Base-by-base conservation (phyloP, 1,139 yeast genomes). In the Scheffersomyces stambukii region DNA sequence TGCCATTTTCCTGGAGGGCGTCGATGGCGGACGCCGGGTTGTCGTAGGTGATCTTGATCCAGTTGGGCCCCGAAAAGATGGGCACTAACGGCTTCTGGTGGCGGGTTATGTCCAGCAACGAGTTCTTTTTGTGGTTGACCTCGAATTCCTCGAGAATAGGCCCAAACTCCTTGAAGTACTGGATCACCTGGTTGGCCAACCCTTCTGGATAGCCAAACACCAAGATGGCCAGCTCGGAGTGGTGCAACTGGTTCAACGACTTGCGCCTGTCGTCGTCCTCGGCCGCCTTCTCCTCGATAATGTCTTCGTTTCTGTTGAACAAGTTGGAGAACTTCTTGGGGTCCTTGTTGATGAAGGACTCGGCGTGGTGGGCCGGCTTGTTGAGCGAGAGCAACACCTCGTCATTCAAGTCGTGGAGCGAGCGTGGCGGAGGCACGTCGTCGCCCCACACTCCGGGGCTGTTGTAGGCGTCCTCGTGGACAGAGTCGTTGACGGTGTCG, bases 161-260 rank as follows among this genome's bases (percentile, higher is more conserved):
- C 13, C 98, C 98, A 52, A 81, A 86, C 42, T 81, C 81, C 24
- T 80, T 69, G 48, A 89, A 91, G 53, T 81, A 85, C 29, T 75
- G 73, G 25, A 91, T 70, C 2, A 91, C 76, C 23, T 73, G 70
- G 25, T 71, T 68, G 4, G 93, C 76, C 40, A 80, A 64, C 3
- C 76, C 66, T 45, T 89, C 91, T 1, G 95, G 88, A 52, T 85
- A 89, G 1, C 97, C 97, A 57, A 85, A 88, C 8, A 89, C 86
- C 23, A 88, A 60, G 2, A 91, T 83, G 0, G 95, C 85, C 26
- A 77, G 64, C 36, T 77, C 84, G 18, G 57, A 54, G 29, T 52
- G 43, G 25, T 42, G 40, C 33, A 54, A 40, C 8, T 61, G 53
- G 34, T 51, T 52, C 11, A 40, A 31, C 20, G 47, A 15, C 9